A percentile compares a stretch with the other conserved stretches of the same genome.
Conservation (phyloP, 1,139 yeast species). For the Yamadazyma trypodendri region DNA sequence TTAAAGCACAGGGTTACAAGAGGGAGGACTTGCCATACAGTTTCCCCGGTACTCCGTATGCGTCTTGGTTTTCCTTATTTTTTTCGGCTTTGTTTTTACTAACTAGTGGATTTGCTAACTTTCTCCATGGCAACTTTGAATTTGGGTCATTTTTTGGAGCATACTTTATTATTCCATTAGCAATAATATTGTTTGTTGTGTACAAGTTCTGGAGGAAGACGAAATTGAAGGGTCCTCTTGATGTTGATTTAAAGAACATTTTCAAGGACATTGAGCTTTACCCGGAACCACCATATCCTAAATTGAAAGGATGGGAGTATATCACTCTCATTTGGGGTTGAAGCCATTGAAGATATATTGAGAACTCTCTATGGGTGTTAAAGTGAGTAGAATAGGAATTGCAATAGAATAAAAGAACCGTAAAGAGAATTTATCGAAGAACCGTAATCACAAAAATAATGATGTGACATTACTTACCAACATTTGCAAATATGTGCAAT, state of each 20-base stretch:
- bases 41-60: conserved; percentile 24
- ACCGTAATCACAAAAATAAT: too few species aligned
- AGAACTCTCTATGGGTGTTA: too few species aligned
- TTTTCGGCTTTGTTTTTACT: conserved; percentile 30
- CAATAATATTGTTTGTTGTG: conserved; percentile 23
- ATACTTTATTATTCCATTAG: conserved; percentile 37
- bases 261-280: conserved; percentile 34
- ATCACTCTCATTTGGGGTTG: conserved; percentile 24
- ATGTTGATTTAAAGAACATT: conserved; percentile 31
- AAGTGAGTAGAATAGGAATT: too few species aligned
- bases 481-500: too few species aligned
- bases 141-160: conserved; percentile 34
- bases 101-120: conserved; percentile 41
- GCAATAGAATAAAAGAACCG: too few species aligned
- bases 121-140: conserved; percentile 33
- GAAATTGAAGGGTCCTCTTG: conserved; percentile 24
- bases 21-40: conserved; percentile 37
- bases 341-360: too few species aligned
- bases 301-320: conserved; percentile 26
- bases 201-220: conserved; percentile 31
- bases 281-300: conserved; percentile 35
- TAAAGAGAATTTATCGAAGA: too few species aligned
- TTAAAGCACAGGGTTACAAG: conserved; percentile 30
- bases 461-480: too few species aligned
- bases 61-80: conserved; percentile 37